Evolutionary conservation across 2,329 filamentous ascomycete species (phyloP).

Genomic region (Ilyonectria sp.): DNA sequence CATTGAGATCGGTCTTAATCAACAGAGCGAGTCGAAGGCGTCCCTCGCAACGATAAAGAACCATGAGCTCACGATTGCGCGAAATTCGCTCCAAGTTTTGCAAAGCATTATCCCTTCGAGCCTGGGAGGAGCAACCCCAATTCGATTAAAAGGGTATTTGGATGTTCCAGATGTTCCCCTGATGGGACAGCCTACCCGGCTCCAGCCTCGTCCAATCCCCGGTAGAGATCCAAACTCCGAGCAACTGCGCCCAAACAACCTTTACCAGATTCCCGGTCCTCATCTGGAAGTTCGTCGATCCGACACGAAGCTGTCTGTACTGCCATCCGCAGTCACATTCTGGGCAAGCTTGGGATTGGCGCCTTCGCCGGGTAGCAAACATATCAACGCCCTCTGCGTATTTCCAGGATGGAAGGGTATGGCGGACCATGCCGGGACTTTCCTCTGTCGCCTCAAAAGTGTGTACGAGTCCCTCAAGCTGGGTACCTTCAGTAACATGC

Average conservation of each 20-base stretch:
- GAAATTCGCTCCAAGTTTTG: conserved; percentile 65
- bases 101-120: conserved; percentile 61
- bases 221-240: conserved; percentile 61
- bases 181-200: conserved; percentile 65
- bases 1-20: conserved; percentile 53
- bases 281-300: conserved; percentile 81
- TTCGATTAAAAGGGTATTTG: conserved; percentile 64
- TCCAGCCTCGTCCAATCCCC: conserved; percentile 64
- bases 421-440: conserved; percentile 71
- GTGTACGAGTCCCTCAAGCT: conserved; percentile 83
- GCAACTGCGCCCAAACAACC: conserved; percentile 64
- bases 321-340: conserved; percentile 82
- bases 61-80: conserved; percentile 61
- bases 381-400: conserved; percentile 79
- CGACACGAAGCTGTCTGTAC: conserved; percentile 78
- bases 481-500: conserved; percentile 73
- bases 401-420: conserved; percentile 78
- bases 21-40: conserved; percentile 33
- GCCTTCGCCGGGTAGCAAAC: conserved; percentile 79
- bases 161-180: conserved; percentile 72
- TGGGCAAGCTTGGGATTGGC: conserved; percentile 87
- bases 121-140: conserved; percentile 57
- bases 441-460: conserved; percentile 77
- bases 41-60: conserved; percentile 53
- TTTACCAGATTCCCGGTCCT: conserved; percentile 77